These are phyloP conservation scores for Miscanthus lutarioriparius DNA, from an alignment of 176 grass and related monocot species.

Conservation along the genomic window DNA sequence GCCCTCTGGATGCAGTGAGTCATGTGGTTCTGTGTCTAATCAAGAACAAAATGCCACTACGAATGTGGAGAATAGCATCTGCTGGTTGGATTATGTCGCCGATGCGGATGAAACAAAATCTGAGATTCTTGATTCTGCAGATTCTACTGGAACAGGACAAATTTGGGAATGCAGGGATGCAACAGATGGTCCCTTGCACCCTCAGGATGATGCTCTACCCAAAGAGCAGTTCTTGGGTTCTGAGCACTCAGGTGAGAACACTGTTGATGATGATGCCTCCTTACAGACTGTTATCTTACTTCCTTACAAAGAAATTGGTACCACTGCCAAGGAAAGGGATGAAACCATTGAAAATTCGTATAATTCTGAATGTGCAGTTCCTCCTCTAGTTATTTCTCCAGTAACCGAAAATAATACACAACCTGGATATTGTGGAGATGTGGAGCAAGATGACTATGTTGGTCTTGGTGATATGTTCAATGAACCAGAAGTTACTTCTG, in stretches of 20 bases:
- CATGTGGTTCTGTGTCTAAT: slow-evolving; percentile 58
- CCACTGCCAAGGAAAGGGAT: slow-evolving; percentile 29
- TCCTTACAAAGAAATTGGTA: slow-evolving; percentile 57
- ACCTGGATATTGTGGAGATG: slow-evolving; percentile 36
- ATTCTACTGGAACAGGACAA: slow-evolving; percentile 43
- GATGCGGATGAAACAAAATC: slow-evolving; percentile 48
- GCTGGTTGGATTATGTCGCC: slow-evolving; percentile 74
- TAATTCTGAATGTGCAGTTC: slow-evolving; percentile 35
- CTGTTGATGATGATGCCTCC: slow-evolving; percentile 37
- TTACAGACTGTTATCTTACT: slow-evolving; percentile 57
- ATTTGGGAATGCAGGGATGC: slow-evolving; percentile 38
- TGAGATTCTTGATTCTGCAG: slow-evolving; percentile 49
- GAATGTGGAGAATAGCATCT: slow-evolving; percentile 33
- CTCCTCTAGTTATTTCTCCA: slow-evolving; percentile 37
- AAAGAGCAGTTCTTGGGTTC: slow-evolving; percentile 40
- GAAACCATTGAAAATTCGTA: slow-evolving; percentile 37
- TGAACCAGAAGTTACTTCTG: slow-evolving; percentile 80
- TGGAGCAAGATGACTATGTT: slow-evolving; percentile 63
- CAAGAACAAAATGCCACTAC: slow-evolving; percentile 35
- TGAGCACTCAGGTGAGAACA: slow-evolving; percentile 48
- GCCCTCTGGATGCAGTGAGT: slow-evolving; percentile 49
- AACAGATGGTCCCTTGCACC: slow-evolving; percentile 27
- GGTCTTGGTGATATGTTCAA: slow-evolving; percentile 92
- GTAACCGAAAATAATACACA: slow-evolving; percentile 37
- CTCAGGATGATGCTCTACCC: slow-evolving; percentile 33